These are phyloP conservation scores for Arctium lappa DNA, from an alignment of 129 eudicot genomes.

Conservation along the genomic window DNA sequence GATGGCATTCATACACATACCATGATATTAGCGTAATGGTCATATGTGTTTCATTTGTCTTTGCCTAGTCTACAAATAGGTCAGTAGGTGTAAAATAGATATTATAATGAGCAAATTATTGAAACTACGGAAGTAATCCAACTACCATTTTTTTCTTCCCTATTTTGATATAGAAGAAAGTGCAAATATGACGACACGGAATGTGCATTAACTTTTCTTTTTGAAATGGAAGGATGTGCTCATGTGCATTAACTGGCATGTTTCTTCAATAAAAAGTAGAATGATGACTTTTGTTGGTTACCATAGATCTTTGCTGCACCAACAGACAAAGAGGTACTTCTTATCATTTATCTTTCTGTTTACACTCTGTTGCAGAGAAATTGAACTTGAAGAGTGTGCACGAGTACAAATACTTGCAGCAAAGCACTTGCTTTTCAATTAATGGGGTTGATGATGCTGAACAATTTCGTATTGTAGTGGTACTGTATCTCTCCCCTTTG, in stretches of 20 bases:
- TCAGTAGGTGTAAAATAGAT: too few relatives aligned
- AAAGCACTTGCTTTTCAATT: slow-evolving; percentile 82
- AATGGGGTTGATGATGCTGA: slow-evolving; percentile 97
- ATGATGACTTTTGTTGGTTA: neutral
- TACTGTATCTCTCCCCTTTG: slow-evolving; percentile 16
- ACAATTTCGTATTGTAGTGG: slow-evolving; percentile 74
- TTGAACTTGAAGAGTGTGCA: slow-evolving; percentile 60
- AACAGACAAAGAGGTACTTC: neutral
- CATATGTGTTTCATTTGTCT: too few relatives aligned
- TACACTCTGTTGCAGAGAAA: slow-evolving; percentile 51
- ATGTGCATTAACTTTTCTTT: neutral
- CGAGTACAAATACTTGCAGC: slow-evolving; percentile 77
- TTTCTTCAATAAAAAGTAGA: neutral
- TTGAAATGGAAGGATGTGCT: neutral
- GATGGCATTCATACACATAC: too few relatives aligned
- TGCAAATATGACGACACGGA: neutral
- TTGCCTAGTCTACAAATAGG: too few relatives aligned
- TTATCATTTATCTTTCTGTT: neutral
- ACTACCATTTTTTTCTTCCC: too few relatives aligned
- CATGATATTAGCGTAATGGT: too few relatives aligned
- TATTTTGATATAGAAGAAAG: neutral
- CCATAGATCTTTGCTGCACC: neutral
- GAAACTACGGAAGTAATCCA: too few relatives aligned
- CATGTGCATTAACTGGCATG: too few relatives aligned
- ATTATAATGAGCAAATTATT: too few relatives aligned